Percentiles rank a stretch among this genome's conserved stretches.
These are phyloP conservation scores for Rhododendron mucronatum DNA, from an alignment of 148 eudicot genomes.

Conservation along the genomic window DNA sequence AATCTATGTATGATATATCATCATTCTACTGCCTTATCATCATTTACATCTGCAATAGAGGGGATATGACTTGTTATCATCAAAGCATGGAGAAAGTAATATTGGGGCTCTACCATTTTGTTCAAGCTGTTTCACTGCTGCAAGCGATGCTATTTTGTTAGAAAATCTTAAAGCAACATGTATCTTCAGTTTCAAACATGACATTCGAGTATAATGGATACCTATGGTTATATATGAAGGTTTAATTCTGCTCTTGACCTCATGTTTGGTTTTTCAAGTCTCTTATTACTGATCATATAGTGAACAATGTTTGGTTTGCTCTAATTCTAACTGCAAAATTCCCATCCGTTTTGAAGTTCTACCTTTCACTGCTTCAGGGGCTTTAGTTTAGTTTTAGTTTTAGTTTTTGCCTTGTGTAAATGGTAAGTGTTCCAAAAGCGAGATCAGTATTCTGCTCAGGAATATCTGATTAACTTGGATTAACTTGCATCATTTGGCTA, in stretches of 20 bases:
- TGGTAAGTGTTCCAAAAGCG: not conserved
- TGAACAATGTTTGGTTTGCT: not conserved
- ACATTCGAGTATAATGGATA: not conserved
- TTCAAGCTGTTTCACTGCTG: not conserved
- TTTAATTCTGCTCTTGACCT: not conserved
- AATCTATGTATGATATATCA: not conserved
- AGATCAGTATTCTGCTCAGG: not conserved
- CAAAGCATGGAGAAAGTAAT: not conserved
- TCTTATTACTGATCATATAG: not conserved
- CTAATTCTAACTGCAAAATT: not conserved
- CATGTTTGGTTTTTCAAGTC: not conserved
- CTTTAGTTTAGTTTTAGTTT: not conserved
- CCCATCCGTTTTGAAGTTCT: not conserved
- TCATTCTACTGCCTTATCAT: not conserved
- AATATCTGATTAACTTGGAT: not conserved
- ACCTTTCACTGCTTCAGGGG: not conserved
- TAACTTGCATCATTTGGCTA: not conserved
- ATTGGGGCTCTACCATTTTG: not conserved
- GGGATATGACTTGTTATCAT: not conserved
- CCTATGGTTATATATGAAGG: not conserved
- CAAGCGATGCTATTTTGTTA: not conserved
- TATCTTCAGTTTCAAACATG: not conserved
- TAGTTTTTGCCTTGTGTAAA: not conserved
- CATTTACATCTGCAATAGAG: not conserved
- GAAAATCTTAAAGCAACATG: not conserved